Evolutionary conservation across 805 yeast species (phyloP), one percentile per base, ranked within the genome.

Genomic region (Zygoascus tannicola): DNA sequence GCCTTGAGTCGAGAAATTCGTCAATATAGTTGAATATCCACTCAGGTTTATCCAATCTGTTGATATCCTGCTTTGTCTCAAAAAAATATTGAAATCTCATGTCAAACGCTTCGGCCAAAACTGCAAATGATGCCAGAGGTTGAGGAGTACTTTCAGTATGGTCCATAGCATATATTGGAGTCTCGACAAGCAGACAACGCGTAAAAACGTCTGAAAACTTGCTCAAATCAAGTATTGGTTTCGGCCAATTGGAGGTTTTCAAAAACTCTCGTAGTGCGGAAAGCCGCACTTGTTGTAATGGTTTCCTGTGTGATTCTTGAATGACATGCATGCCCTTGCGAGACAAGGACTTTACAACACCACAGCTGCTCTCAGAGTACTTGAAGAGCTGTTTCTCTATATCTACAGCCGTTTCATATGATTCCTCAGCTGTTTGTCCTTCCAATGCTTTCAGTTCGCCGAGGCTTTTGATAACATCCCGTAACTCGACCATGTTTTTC

Each of bases 31-130:
- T 60, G 47, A 81, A 69, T 3, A 78, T 73, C 81, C 85, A 81
- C 56, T 82, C 88, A 1, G 90, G 88, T 53, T 77, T 77, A 45
- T 80, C 78, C 21, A 75, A 54, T 37, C 76, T 71, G 53, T 80
- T 80, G 0, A 88, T 81, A 28, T 78, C 81, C 33, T 60, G 65
- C 22, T 69, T 63, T 3, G 73, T 65, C 40, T 73, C 72, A 54
- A 81, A 82, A 56, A 83, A 85, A 60, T 63, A 82, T 34, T 67
- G 62, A 55, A 83, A 76, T 35, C 83, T 67, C 10, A 67, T 51
- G 5, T 63, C 62, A 22, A 80, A 65, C 1, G 75, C 73, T 21
- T 61, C 58, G 2, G 74, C 57, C 23, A 82, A 57, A 0, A 65
- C 56, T 35, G 68, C 70, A 34, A 79, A 60, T 0, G 76, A 50